Evolutionary conservation across 495 filamentous ascomycete species (phyloP), one percentile per base, ranked within the genome.

Genomic region (Aspergillus carlsbadensis): DNA sequence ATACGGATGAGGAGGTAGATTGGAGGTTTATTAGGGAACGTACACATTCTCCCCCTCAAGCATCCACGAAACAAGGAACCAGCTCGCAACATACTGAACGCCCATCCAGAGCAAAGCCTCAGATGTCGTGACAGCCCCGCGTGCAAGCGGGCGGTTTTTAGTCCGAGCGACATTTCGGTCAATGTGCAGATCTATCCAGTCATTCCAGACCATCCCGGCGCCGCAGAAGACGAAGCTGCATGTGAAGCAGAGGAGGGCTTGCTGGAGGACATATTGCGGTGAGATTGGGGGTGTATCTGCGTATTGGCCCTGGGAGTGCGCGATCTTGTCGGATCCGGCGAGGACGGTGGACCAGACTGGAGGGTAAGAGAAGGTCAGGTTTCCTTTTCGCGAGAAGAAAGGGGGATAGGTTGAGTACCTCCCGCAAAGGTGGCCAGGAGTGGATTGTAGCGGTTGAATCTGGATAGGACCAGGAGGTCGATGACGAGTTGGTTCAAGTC

Each of bases 161-260:
- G 58, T 61, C 21, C 58, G 33, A 3, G 44, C 58, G 3, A 61
- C 58, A 7, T 45, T 14, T 13, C 34, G 10, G 31, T 61, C 58
- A 15, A 61, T 61, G 52, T 61, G 26, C 0, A 42, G 58, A 21
- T 61, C 58, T 5, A 61, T 47, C 58, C 44, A 52, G 47, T 61
- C 58, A 24, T 61, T 56, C 58, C 58, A 61, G 24, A 46, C 41
- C 34, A 43, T 61, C 3, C 58, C 58, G 1, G 58, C 58, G 18
- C 51, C 58, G 26, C 52, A 55, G 22, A 61, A 52, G n/a, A 58
- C 13, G 20, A 36, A 46, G 29, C 56, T 24, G 48, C 41, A 31
- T 10, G 45, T 24, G 33, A 53, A 58, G 40, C 36, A 52, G 14
- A 58, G 40, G 5, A 52, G 17, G 15, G 56, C 39, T 42, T 46